Evolutionary conservation across 305 asterid genomes (phyloP).

Genomic region (Fraxinus platypoda): DNA sequence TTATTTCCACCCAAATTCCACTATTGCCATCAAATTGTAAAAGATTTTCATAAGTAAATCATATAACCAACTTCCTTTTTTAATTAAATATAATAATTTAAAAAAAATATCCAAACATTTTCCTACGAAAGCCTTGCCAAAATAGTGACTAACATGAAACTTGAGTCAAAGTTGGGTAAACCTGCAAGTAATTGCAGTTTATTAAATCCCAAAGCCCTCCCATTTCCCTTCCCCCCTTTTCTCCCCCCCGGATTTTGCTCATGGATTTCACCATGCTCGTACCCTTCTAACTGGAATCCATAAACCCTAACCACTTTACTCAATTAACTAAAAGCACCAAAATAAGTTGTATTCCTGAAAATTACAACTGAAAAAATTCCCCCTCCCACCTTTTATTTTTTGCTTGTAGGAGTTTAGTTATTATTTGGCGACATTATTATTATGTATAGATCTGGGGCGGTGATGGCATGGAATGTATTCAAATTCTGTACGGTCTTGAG

Average conservation of each 20-base stretch:
- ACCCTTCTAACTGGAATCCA: conserved; percentile 36
- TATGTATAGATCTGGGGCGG: conserved; percentile 98
- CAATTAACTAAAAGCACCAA: conserved; percentile 7
- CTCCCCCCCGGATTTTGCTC: conserved; percentile 21
- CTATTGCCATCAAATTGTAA: too few species aligned
- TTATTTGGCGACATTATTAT: conserved; percentile 3
- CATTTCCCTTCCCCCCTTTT: conserved; percentile 5
- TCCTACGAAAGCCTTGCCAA: neutral
- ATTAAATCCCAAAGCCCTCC: neutral
- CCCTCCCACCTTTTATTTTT: neutral
- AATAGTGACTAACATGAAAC: neutral
- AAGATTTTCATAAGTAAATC: too few species aligned
- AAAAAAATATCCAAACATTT: neutral
- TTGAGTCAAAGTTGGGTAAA: neutral
- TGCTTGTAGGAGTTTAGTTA: conserved; percentile 7
- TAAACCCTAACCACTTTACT: conserved; percentile 34
- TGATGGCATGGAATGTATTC: conserved; percentile 99
- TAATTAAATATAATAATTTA: too few species aligned
- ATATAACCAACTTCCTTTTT: too few species aligned
- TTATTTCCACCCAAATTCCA: too few species aligned
- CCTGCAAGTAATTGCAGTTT: neutral
- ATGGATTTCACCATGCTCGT: conserved; percentile 38
- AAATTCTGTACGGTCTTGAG: conserved; percentile 88
- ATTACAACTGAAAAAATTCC: neutral
- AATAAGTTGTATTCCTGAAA: conserved; percentile 10